Evolutionary conservation across 2,329 filamentous ascomycete genomes (phyloP), one percentile per base, ranked within the genome.

Genomic region (Westerdykella ornata): DNA sequence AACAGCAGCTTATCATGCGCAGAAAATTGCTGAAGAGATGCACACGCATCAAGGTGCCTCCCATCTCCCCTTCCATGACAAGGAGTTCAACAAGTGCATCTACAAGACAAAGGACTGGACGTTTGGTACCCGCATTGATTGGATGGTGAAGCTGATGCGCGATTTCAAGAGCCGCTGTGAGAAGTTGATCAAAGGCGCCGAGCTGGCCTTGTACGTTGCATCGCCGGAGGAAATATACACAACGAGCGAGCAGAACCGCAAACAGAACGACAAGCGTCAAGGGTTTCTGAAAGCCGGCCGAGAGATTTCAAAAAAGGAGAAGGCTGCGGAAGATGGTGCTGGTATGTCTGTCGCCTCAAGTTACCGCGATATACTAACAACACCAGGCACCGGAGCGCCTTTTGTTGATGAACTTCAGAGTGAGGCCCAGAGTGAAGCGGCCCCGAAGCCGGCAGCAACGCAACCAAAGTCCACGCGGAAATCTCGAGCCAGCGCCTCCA

Each of bases 111-210:
- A 35, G 34, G 5, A 38, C n/a, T 28, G 17, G 16, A 41, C 38
- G 2, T 44, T 44, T 18, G 18, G 15, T 7, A 20, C 20, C 3
- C 38, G 42, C 7, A 16, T 44, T 14, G 16, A 28, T 11, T 8
- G 4, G 9, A 9, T 44, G 5, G 28, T 34, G 11, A 22, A 33
- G 18, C n/a, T 44, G 14, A 16, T 44, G 33, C 16, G n/a, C 4
- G 13, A 19, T 3, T 38, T n/a, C 38, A 44, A 44, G 17, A 17
- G n/a, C 4, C 33, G 38, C 7, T 44, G 42, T 18, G 38, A 44
- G 29, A 41, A 41, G 28, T 6, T 44, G 6, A 34, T 44, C 19
- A 38, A 41, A 29, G 34, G 38, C 13, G 15, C 15, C 11, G 20
- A 36, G 19, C 3, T 38, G 5, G n/a, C 32, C 9, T 14, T 30